phyloP scores from a whole-genome alignment of 1,284 basidiomycete species.

The Malassezia pachydermatis region DNA sequence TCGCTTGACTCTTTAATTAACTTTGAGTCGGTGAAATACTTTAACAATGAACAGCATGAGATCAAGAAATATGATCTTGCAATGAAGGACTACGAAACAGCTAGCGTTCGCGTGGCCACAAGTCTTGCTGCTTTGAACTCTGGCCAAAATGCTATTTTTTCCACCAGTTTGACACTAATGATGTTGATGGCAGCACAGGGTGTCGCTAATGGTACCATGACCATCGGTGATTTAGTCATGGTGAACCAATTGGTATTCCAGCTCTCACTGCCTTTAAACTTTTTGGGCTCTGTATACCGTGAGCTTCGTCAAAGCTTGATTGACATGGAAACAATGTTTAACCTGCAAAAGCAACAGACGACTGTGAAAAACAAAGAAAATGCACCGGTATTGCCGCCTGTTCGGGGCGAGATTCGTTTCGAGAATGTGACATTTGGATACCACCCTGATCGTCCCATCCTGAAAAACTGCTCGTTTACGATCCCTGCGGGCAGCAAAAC shows the following conservation, averaged over 20 bases:
- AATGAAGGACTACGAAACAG: slow-evolving; percentile 74
- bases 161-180: slow-evolving; percentile 77
- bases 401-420: slow-evolving; percentile 78
- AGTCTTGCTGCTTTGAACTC: slow-evolving; percentile 86
- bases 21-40: slow-evolving; percentile 97
- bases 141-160: slow-evolving; percentile 93
- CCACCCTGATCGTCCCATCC: slow-evolving; percentile 79
- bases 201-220: slow-evolving; percentile 88
- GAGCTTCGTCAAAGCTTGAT: slow-evolving; percentile 87
- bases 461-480: slow-evolving; percentile 64
- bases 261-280: slow-evolving; percentile 86
- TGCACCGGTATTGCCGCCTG: slow-evolving; percentile 61
- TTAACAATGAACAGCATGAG: slow-evolving; percentile 92
- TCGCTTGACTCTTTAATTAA: slow-evolving; percentile 94
- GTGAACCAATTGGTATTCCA: slow-evolving; percentile 99
- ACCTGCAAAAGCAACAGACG: slow-evolving; percentile 71
- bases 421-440: slow-evolving; percentile 87
- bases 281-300: slow-evolving; percentile 90
- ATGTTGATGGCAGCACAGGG: slow-evolving; percentile 96
- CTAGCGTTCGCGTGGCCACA: slow-evolving; percentile 87
- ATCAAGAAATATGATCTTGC: slow-evolving; percentile 83
- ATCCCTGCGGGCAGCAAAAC: slow-evolving; percentile 92
- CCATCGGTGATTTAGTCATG: slow-evolving; percentile 94
- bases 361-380: slow-evolving; percentile 63
- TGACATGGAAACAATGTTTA: slow-evolving; percentile 94